A percentile compares a stretch with the other conserved stretches of the same genome.
phyloP scores from a whole-genome alignment of 805 yeast species.

The Brettanomyces naardenensis region DNA sequence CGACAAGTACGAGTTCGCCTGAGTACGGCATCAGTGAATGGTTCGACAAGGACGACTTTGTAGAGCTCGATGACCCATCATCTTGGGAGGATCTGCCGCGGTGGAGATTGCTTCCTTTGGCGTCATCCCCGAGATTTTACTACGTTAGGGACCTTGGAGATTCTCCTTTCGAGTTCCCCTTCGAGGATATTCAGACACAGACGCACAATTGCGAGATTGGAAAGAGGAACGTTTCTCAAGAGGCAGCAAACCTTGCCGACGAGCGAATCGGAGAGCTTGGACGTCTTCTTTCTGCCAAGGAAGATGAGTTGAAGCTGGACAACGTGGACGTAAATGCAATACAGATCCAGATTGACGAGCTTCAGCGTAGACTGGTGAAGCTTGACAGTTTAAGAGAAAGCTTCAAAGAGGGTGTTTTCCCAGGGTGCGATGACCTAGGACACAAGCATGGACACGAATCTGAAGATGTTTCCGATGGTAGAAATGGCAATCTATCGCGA shows the following conservation, averaged over 20 bases:
- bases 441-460: no score
- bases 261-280: slow-evolving; percentile 31
- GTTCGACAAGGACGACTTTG: slow-evolving; percentile 71
- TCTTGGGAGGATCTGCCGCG: slow-evolving; percentile 23
- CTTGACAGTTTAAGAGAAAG: slow-evolving; percentile 16
- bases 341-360: slow-evolving; percentile 8
- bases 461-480: slow-evolving; percentile 5
- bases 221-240: slow-evolving; percentile 43
- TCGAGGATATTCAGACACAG: slow-evolving; percentile 42
- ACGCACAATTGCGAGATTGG: slow-evolving; percentile 65
- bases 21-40: slow-evolving; percentile 31
- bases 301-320: slow-evolving; percentile 2
- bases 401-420: slow-evolving; percentile 20
- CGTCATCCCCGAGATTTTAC: slow-evolving; percentile 48
- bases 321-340: not conserved
- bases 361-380: slow-evolving; percentile 24
- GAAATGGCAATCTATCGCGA: not conserved
- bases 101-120: slow-evolving; percentile 46
- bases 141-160: slow-evolving; percentile 47
- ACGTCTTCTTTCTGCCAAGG: slow-evolving; percentile 27
- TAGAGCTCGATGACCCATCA: slow-evolving; percentile 53
- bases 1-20: slow-evolving; percentile 8
- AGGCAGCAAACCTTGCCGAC: slow-evolving; percentile 41
- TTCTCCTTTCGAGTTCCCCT: slow-evolving; percentile 41
- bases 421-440: slow-evolving; percentile 20